Evolutionary conservation across 139 green algal genomes (phyloP).

Genomic region (Pseudopediastrum boryanum): DNA sequence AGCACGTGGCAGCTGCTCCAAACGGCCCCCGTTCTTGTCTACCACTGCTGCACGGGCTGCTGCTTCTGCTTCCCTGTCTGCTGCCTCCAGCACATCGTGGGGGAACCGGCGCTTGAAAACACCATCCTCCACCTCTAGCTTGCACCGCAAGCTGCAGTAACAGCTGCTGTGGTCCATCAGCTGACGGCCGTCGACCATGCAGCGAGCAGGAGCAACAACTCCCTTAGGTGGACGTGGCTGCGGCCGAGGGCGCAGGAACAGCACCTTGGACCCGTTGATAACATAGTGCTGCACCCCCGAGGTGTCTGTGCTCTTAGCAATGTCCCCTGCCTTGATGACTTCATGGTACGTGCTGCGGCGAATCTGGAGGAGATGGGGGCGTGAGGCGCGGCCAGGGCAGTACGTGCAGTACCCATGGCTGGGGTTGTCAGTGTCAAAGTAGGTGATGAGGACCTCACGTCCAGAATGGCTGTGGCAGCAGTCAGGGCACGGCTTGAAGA

Average conservation of each 20-base stretch:
- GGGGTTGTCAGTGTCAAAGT: slow-evolving; percentile 31
- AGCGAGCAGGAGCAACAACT: slow-evolving; percentile 38
- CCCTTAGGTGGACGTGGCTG: slow-evolving; percentile 62
- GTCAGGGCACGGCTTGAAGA: slow-evolving; percentile 40
- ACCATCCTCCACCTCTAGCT: slow-evolving; percentile 39
- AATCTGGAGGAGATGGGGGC: slow-evolving; percentile 51
- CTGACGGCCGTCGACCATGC: slow-evolving; percentile 44
- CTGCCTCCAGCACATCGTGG: not conserved
- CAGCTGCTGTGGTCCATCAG: slow-evolving; percentile 47
- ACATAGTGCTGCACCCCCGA: slow-evolving; percentile 80
- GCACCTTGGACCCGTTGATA: slow-evolving; percentile 82
- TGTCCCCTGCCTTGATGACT: slow-evolving; percentile 78
- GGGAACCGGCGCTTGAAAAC: slow-evolving; percentile 19
- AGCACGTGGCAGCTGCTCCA: slow-evolving; percentile 26
- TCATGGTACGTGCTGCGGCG: slow-evolving; percentile 84
- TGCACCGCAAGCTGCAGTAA: slow-evolving; percentile 51
- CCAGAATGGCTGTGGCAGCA: slow-evolving; percentile 9
- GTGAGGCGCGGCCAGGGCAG: slow-evolving; percentile 24
- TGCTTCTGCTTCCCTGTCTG: not conserved
- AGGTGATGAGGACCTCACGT: slow-evolving; percentile 35
- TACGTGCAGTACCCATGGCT: slow-evolving; percentile 30
- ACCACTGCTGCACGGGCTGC: slow-evolving; percentile 1
- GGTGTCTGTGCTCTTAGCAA: slow-evolving; percentile 61
- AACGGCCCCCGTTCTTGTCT: not conserved
- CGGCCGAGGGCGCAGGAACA: slow-evolving; percentile 80